Conservation (phyloP, 441 rosid species). For the Gossypium schwendimanii region DNA sequence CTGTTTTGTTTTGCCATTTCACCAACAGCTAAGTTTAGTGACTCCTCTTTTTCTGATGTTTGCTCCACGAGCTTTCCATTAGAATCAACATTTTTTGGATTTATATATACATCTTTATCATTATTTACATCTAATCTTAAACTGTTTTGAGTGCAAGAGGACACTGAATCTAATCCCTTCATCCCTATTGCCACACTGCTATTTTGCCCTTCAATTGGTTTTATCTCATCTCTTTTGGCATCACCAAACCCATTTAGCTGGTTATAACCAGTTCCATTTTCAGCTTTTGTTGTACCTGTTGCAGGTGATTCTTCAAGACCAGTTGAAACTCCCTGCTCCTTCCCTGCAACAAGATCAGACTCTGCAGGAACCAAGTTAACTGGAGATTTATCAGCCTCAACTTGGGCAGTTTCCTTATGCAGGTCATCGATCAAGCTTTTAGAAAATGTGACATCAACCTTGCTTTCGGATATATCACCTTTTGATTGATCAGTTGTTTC, state of each 20-base stretch:
- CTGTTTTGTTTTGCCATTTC: conserved; percentile 37
- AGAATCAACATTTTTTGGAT: conserved; percentile 34
- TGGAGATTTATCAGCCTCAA: conserved; percentile 27
- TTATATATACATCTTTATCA: conserved; percentile 36
- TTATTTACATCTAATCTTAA: conserved; percentile 48
- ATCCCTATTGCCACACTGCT: conserved; percentile 31
- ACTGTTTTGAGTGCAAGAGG: conserved; percentile 57
- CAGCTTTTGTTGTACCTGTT: conserved; percentile 31
- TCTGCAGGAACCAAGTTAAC: conserved; percentile 29
- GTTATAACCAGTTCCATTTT: conserved; percentile 31
- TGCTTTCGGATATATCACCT: conserved; percentile 31
- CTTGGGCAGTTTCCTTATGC: conserved; percentile 28
- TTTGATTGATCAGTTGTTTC: conserved; percentile 28
- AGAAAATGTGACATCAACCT: conserved; percentile 29
- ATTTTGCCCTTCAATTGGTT: conserved; percentile 34
- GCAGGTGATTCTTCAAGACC: conserved; percentile 32
- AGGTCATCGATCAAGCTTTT: conserved; percentile 5
- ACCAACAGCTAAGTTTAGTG: conserved; percentile 30
- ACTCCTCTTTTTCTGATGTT: conserved; percentile 39
- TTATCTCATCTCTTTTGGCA: conserved; percentile 30
- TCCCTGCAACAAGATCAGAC: conserved; percentile 32
- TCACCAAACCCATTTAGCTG: conserved; percentile 43
- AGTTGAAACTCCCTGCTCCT: conserved; percentile 36
- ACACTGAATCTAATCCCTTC: conserved; percentile 57
- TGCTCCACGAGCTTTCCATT: conserved; percentile 32